Evolutionary conservation across 2,329 filamentous ascomycete species (phyloP).

Genomic region (Diaporthe citrichinensis): DNA sequence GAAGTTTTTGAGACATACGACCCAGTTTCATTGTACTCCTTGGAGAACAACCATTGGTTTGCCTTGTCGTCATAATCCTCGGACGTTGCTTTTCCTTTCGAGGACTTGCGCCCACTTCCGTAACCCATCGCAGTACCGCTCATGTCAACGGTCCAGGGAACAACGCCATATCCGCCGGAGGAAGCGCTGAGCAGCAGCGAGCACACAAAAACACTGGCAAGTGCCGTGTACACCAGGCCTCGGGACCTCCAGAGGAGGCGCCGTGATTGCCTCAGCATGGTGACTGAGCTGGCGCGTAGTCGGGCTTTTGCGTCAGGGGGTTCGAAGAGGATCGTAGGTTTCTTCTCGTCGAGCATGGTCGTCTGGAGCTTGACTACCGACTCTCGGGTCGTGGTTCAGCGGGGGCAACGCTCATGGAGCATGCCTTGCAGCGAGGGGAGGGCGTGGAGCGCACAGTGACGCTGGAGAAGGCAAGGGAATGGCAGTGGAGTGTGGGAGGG

Average conservation of each 20-base stretch:
- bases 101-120: conserved; percentile 33
- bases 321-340: conserved; percentile 29
- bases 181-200: conserved; percentile 58
- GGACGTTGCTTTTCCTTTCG: conserved; percentile 36
- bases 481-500: conserved; percentile 8
- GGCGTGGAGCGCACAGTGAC: conserved; percentile 12
- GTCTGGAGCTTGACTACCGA: conserved; percentile 30
- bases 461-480: background rate
- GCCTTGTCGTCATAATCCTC: conserved; percentile 41
- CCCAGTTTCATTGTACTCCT: conserved; percentile 56
- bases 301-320: conserved; percentile 37
- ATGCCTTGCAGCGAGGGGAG: conserved; percentile 28
- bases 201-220: conserved; percentile 59
- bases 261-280: conserved; percentile 47
- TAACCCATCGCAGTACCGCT: conserved; percentile 39
- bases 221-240: conserved; percentile 56
- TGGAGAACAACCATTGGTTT: conserved; percentile 52
- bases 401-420: conserved; percentile 29
- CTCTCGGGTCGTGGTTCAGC: conserved; percentile 34
- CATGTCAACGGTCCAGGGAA: conserved; percentile 48
- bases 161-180: conserved; percentile 51
- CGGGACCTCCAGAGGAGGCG: conserved; percentile 52
- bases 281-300: conserved; percentile 42
- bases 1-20: conserved; percentile 49
- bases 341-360: conserved; percentile 40